Evolutionary conservation across 2,329 filamentous ascomycete species (phyloP).

Genomic region (Fusarium liriodendri): DNA sequence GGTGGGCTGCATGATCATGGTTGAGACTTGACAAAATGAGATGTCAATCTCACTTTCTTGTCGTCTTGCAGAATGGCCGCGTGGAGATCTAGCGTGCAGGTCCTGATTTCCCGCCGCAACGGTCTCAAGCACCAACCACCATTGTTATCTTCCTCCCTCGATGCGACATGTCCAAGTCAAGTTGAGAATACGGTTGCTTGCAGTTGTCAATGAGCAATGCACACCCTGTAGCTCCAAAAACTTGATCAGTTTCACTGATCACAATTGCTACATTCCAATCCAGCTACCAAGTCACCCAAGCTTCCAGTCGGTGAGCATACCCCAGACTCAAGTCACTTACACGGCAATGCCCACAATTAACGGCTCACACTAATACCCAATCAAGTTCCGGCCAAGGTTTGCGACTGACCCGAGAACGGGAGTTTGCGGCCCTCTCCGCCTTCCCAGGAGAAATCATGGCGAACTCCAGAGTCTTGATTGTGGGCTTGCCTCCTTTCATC

Average conservation of each 20-base stretch:
- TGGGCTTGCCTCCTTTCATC: neutral
- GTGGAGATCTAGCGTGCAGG: conserved; percentile 33
- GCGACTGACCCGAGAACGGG: neutral
- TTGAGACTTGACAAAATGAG: conserved; percentile 9
- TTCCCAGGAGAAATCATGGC: neutral
- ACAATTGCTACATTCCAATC: neutral
- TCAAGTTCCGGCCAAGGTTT: neutral
- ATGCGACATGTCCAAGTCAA: neutral
- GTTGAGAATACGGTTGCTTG: neutral
- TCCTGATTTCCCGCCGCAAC: conserved; percentile 24
- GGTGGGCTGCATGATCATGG: conserved; percentile 14
- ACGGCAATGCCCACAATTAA: neutral
- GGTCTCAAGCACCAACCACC: conserved; percentile 24
- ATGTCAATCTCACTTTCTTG: conserved; percentile 5
- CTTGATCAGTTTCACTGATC: neutral
- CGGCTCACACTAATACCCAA: neutral
- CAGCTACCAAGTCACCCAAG: neutral
- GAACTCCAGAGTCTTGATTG: neutral
- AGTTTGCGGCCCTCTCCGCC: neutral
- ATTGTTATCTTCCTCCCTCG: neutral
- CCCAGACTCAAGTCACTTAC: neutral
- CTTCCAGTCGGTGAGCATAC: conserved; percentile 5
- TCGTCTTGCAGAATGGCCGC: conserved; percentile 26
- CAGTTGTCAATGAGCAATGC: neutral
- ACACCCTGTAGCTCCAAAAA: neutral